phyloP scores from a whole-genome alignment of 306 rosid species.

The Ormosia semicastrata region DNA sequence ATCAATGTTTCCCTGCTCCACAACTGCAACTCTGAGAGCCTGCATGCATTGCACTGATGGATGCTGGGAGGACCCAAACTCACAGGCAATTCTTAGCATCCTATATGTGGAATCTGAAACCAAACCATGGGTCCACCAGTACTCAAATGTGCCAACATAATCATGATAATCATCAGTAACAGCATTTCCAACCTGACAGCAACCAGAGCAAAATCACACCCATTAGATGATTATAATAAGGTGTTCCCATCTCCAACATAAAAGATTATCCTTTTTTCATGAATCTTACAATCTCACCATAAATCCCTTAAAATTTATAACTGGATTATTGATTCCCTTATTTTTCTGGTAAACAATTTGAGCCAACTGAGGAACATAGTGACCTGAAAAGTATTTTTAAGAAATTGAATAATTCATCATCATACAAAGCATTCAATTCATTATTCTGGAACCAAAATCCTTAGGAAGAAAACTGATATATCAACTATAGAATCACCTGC shows the following conservation, averaged over 20 bases:
- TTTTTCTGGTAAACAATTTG: constrained; percentile 68
- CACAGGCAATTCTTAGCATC: constrained; percentile 52
- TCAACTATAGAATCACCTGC: constrained; percentile 60
- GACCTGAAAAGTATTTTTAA: constrained; percentile 56
- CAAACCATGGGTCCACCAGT: constrained; percentile 98
- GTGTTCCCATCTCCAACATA: neutral
- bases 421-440: neutral
- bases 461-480: neutral
- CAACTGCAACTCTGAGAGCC: constrained; percentile 52
- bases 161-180: constrained; percentile 93
- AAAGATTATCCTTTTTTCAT: neutral
- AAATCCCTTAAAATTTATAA: constrained; percentile 81
- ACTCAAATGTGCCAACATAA: constrained; percentile 82
- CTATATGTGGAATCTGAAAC: constrained; percentile 87
- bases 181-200: constrained; percentile 84
- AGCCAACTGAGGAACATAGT: constrained; percentile 91
- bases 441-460: neutral
- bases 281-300: constrained; percentile 58
- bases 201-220: constrained; percentile 17
- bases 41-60: constrained; percentile 69
- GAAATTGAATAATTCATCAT: constrained; percentile 12
- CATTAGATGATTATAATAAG: constrained; percentile 15
- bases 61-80: constrained; percentile 68
- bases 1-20: constrained; percentile 87
- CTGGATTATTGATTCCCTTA: constrained; percentile 70